Conservation (phyloP, 2,329 filamentous ascomycete species). For the Magnaporthales sp. region DNA sequence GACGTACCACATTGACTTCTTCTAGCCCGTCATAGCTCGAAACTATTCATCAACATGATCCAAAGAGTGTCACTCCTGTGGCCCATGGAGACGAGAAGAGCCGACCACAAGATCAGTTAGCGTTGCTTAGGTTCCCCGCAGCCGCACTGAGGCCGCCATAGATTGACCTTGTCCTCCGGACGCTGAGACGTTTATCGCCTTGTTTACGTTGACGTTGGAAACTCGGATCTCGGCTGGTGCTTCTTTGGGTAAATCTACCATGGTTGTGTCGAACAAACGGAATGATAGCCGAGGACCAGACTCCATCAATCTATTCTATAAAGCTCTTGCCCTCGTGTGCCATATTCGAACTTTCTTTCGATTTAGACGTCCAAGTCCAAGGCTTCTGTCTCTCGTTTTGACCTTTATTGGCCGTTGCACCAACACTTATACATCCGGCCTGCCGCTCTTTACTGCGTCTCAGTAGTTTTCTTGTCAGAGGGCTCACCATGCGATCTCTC, state of each 20-base stretch:
- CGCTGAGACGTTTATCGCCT: neutral
- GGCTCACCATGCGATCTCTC: neutral
- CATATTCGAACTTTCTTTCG: neutral
- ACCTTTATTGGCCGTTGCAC: neutral
- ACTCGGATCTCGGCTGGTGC: neutral
- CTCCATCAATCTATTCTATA: neutral
- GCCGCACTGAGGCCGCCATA: neutral
- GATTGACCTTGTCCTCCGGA: neutral
- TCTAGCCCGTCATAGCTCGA: neutral
- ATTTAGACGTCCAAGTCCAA: neutral
- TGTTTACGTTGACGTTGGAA: neutral
- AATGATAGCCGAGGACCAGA: neutral
- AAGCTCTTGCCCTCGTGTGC: neutral
- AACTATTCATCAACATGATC: constrained; percentile 5
- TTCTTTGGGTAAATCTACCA: neutral
- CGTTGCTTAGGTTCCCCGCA: neutral
- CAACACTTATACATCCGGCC: neutral
- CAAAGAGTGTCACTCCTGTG: constrained; percentile 6
- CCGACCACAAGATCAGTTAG: neutral
- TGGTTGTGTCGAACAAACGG: neutral
- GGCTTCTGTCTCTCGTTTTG: neutral
- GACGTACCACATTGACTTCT: neutral
- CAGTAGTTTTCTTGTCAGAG: neutral
- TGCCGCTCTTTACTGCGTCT: neutral
- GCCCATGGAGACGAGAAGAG: neutral